Conservation (phyloP, 805 yeast genomes). For the Schizosaccharomyces japonicus region DNA sequence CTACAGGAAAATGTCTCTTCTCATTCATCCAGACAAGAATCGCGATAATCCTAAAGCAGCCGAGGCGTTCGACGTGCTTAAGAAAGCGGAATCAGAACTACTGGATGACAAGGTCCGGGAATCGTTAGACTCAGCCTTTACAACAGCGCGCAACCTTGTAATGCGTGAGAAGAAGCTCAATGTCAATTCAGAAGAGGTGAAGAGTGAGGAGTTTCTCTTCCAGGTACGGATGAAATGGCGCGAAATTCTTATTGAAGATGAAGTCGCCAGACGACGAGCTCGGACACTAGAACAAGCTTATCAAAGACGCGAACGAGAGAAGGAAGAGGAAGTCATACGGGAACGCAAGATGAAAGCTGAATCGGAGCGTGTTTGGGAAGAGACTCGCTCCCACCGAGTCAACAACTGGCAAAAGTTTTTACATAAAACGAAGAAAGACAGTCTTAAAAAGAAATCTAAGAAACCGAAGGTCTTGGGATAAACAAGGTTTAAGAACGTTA, state of each 20-base stretch:
- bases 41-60: slow-evolving; percentile 18
- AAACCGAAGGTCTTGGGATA: slow-evolving; percentile 22
- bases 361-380: slow-evolving; percentile 34
- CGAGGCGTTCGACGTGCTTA: slow-evolving; percentile 35
- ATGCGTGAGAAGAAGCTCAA: slow-evolving; percentile 19
- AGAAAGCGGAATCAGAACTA: slow-evolving; percentile 27
- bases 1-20: slow-evolving; percentile 34
- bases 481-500: too few species aligned
- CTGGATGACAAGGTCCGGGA: slow-evolving; percentile 20
- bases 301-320: slow-evolving; percentile 19
- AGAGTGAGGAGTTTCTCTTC: slow-evolving; percentile 16
- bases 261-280: slow-evolving; percentile 21
- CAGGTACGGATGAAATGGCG: slow-evolving; percentile 24
- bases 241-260: slow-evolving; percentile 25
- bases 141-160: slow-evolving; percentile 21
- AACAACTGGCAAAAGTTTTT: slow-evolving; percentile 32
- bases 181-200: slow-evolving; percentile 15
- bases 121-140: slow-evolving; percentile 23
- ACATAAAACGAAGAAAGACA: slow-evolving; percentile 15
- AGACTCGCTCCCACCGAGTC: slow-evolving; percentile 32
- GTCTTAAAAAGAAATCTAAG: slow-evolving; percentile 25
- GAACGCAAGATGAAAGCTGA: slow-evolving; percentile 18
- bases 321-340: slow-evolving; percentile 16
- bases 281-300: slow-evolving; percentile 21
- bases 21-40: slow-evolving; percentile 45